Conservation (phyloP, 805 yeast genomes). For the Kluyveromyces starmeri region DNA sequence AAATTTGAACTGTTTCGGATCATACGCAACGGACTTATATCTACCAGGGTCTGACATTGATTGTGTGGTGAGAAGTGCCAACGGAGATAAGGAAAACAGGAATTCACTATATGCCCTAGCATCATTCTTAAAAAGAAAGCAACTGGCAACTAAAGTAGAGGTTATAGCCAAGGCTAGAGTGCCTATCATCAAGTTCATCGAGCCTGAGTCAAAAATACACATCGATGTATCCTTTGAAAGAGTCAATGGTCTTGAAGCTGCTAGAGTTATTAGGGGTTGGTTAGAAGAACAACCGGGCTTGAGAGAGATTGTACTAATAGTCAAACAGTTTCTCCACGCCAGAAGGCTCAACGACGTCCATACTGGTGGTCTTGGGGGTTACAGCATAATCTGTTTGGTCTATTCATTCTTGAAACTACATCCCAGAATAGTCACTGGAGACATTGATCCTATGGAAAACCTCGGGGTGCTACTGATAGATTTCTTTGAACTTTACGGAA, state of each 20-base stretch:
- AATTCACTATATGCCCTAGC: constrained; percentile 65
- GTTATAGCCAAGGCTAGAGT: constrained; percentile 87
- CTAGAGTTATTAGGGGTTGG: constrained; percentile 71
- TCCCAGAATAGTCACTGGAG: constrained; percentile 61
- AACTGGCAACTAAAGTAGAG: constrained; percentile 64
- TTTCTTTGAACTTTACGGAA: constrained; percentile 87
- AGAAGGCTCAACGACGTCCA: constrained; percentile 79
- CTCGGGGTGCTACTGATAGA: constrained; percentile 82
- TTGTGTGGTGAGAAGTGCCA: constrained; percentile 68
- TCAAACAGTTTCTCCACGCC: constrained; percentile 77
- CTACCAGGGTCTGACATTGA: constrained; percentile 95
- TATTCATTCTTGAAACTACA: constrained; percentile 71
- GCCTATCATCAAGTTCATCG: constrained; percentile 88
- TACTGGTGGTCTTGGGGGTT: constrained; percentile 92
- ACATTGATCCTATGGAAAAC: constrained; percentile 61
- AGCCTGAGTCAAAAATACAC: constrained; percentile 57
- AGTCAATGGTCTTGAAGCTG: constrained; percentile 74
- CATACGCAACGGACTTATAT: constrained; percentile 86
- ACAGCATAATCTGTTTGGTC: constrained; percentile 80
- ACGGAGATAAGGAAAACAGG: constrained; percentile 51
- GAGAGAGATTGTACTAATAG: constrained; percentile 68
- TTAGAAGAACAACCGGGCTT: constrained; percentile 62
- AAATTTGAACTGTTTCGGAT: constrained; percentile 81
- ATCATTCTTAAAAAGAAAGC: constrained; percentile 50
- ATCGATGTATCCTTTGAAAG: constrained; percentile 89